Evolutionary conservation across 768 basidiomycete genomes (phyloP), one percentile per base, ranked within the genome.

Genomic region (Lentinula raphanica): DNA sequence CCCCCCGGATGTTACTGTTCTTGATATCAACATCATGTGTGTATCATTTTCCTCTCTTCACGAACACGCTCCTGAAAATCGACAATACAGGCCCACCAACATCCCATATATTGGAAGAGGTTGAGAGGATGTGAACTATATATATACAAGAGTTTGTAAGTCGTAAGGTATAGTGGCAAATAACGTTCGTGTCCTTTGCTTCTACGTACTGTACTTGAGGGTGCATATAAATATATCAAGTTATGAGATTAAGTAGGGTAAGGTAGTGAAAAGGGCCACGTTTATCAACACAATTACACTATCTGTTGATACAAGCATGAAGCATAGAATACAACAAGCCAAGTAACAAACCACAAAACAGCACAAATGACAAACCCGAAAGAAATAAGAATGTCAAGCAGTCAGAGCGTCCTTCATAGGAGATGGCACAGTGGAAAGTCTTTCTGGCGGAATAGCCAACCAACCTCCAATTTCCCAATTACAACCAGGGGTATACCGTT

Each of bases 1-100:
- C 39, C 90, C 90, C 0, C 76, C 78, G 13, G 80, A 84, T 50
- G 86, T 89, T 4, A 85, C 86, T 17, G 79, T 93, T 55, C 77
- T 90, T 38, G 80, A 86, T 21, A 74, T 90, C 63, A 87, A 81
- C 49, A 86, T 92, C 64, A 87, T 91, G 91, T 91, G 63, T 57
- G 84, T 76, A n/a, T 19, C n/a, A 7, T n/a, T 51, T 25, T n/a
- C 27, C 12, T 1, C 29, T 19, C 7, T 8, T 19, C 1, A 31
- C 36, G 15, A 44, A n/a, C 9, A 17, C 32, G 12, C 23, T 42
- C 3, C 3, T n/a, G 8, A 21, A 19, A 9, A 13, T 6, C 8
- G 15, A 21, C 21, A 0, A 48, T 28, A 28, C 27, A 57, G 56
- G 56, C 49, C 58, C 12, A 58, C 58, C 17, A 28, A 42, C 23